Evolutionary conservation across 495 filamentous ascomycete species (phyloP).

Genomic region (Hypoxylon rickii): DNA sequence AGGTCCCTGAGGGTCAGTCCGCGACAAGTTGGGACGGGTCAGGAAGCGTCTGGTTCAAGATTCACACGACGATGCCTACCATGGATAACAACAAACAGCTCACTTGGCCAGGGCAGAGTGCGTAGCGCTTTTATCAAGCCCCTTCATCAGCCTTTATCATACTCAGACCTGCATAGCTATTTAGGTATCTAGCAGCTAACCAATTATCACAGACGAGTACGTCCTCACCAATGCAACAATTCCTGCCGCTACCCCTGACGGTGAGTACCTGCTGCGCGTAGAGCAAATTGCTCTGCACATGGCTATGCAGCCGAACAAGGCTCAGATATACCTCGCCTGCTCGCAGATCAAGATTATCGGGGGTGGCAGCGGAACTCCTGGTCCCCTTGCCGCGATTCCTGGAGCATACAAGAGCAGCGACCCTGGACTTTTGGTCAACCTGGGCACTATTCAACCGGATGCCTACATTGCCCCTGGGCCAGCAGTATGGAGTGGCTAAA

Average conservation of each 20-base stretch:
- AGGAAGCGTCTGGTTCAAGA: constrained; percentile 57
- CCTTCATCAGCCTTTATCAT: not conserved
- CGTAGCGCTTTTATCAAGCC: constrained; percentile 7
- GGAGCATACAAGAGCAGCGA: constrained; percentile 57
- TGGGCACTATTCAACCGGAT: constrained; percentile 38
- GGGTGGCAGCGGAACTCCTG: constrained; percentile 51
- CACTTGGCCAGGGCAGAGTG: constrained; percentile 47
- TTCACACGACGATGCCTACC: constrained; percentile 48
- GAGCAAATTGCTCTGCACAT: constrained; percentile 60
- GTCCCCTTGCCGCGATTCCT: constrained; percentile 52
- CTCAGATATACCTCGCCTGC: constrained; percentile 60
- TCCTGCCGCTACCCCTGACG: constrained; percentile 47
- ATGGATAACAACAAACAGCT: constrained; percentile 46
- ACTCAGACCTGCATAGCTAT: not conserved
- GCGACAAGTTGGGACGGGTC: constrained; percentile 53
- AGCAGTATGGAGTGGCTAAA: constrained; percentile 46
- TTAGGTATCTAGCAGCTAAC: constrained; percentile 4
- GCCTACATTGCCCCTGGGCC: constrained; percentile 51
- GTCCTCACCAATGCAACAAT: constrained; percentile 51
- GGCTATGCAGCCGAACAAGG: constrained; percentile 46
- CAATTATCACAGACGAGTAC: constrained; percentile 38
- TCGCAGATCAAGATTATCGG: constrained; percentile 61
- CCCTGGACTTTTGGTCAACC: constrained; percentile 53
- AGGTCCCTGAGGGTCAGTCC: constrained; percentile 48
- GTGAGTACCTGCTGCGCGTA: constrained; percentile 61